Percentiles rank a stretch among this genome's conserved stretches.
phyloP scores from a whole-genome alignment of 2,329 filamentous ascomycete genomes.

The Colletotrichum echinochloae region DNA sequence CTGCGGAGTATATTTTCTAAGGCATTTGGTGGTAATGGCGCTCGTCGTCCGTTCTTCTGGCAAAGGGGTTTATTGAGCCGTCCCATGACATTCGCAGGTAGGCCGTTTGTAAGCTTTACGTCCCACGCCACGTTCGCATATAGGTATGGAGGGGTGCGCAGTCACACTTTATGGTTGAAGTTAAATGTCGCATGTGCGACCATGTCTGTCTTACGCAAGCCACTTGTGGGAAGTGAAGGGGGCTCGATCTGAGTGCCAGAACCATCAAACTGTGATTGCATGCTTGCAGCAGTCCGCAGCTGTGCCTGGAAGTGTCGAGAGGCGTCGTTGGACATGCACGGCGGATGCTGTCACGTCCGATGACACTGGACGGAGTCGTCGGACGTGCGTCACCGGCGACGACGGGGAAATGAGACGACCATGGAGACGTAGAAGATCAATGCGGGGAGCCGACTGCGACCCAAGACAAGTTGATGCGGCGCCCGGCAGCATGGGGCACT shows the following conservation, averaged over 20 bases:
- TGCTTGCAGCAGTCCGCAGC: neutral
- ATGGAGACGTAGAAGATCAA: neutral
- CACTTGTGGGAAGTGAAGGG: neutral
- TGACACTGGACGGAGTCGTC: neutral
- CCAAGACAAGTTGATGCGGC: neutral
- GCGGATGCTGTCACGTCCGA: neutral
- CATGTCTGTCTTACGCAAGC: neutral
- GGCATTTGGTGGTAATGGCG: slow-evolving; percentile 35
- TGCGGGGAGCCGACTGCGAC: neutral
- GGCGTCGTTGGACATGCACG: neutral
- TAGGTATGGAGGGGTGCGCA: slow-evolving; percentile 1
- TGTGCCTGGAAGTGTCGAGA: too few relatives aligned
- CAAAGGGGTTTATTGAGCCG: neutral
- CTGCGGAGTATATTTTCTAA: slow-evolving; percentile 21
- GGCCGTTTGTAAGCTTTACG: slow-evolving; percentile 20
- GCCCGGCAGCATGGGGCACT: neutral
- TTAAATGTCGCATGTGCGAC: neutral
- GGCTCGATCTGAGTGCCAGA: neutral
- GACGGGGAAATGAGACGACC: neutral
- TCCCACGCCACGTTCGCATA: slow-evolving; percentile 18
- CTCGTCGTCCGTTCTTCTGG: slow-evolving; percentile 36
- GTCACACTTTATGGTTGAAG: neutral
- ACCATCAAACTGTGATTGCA: too few relatives aligned
- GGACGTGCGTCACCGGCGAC: neutral
- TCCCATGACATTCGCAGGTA: slow-evolving; percentile 16